Conservation (phyloP, 1,284 basidiomycete species). For the Ganoderma boninense region DNA sequence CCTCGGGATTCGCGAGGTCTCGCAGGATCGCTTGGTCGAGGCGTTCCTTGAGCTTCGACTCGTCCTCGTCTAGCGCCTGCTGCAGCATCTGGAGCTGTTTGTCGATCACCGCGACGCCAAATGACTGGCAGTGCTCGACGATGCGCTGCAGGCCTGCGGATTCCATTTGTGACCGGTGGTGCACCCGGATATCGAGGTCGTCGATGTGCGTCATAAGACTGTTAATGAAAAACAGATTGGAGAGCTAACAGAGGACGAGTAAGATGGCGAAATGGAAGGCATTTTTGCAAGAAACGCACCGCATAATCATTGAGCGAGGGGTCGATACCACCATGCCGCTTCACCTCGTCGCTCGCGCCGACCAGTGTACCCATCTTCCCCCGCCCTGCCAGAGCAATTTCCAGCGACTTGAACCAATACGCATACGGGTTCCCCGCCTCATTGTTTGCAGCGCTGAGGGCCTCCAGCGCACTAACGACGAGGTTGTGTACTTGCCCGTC, state of each 20-base stretch:
- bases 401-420: constrained; percentile 91
- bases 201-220: constrained; percentile 70
- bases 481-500: constrained; percentile 60
- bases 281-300: constrained; percentile 54
- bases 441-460: constrained; percentile 71
- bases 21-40: constrained; percentile 82
- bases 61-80: constrained; percentile 79
- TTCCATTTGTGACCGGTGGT: constrained; percentile 91
- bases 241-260: constrained; percentile 50
- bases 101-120: constrained; percentile 73
- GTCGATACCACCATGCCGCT: constrained; percentile 65
- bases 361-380: constrained; percentile 97
- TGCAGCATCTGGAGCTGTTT: constrained; percentile 77
- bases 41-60: constrained; percentile 78
- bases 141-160: constrained; percentile 84
- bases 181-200: constrained; percentile 85
- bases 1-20: constrained; percentile 84
- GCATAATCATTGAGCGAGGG: constrained; percentile 84
- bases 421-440: constrained; percentile 73
- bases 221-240: constrained; percentile 78
- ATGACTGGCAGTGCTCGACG: constrained; percentile 74
- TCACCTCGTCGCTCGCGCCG: constrained; percentile 92
- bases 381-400: constrained; percentile 81
- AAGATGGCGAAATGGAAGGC: background rate
- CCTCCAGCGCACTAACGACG: constrained; percentile 70